Base-by-base conservation (phyloP, 2,329 filamentous ascomycete genomes). In the Nemania bipapillata region DNA sequence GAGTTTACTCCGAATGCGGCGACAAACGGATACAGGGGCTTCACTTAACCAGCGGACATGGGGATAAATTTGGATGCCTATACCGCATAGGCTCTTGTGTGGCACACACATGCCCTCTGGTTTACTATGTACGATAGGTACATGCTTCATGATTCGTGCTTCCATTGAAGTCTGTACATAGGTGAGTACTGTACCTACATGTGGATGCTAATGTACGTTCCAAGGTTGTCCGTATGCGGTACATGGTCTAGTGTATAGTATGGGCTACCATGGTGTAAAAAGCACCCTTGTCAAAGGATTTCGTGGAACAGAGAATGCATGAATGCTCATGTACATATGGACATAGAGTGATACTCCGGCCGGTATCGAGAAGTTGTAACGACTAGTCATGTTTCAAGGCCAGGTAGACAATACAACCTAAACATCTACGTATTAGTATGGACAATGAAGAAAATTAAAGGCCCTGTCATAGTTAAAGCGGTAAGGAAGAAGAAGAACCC, bases 231-330 rank as follows among this genome's bases (percentile, higher is more conserved):
- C 15, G 57, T 56, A 32, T 30, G n/a, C 20, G 15, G n/a, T 32
- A 50, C 57, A 32, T 24, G 7, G 20, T 49, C 45, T 53, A 50
- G 47, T 50, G 22, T 50, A 50, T 26, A 22, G 24, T n/a, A 53
- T 17, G 15, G n/a, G 26, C 50, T 49, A 8, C 45, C 20, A 49
- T 49, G 4, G 45, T 62, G 15, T 32, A 50, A 24, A 47, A 65
- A 40, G 1, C 15, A 32, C 52, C 57, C 57, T 52, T 40, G 56
- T 47, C 20, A 26, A 56, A 50, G 63, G 54, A 55, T 42, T 62
- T 30, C n/a, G 20, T 26, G 37, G 37, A 35, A 32, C 15, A 37
- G 20, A 35, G 24, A 2, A 42, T 49, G 28, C 40, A 37, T 49
- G 3, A 32, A 50, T 15, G 20, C 9, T 5, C 47, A n/a, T n/a